phyloP scores from a whole-genome alignment of 257 asterid genomes.

The Leonotis leonurus region DNA sequence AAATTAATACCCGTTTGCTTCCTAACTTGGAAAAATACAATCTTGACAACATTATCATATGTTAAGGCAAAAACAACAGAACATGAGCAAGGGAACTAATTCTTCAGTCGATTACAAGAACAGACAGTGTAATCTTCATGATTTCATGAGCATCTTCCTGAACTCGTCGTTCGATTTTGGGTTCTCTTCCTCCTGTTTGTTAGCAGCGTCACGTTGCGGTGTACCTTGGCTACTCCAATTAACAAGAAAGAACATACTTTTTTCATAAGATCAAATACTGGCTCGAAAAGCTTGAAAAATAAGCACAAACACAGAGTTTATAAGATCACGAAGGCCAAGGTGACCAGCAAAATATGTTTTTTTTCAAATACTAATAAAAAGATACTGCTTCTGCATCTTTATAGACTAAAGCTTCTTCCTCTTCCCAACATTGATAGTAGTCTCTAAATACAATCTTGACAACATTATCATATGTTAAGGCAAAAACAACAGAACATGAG shows the following conservation, averaged over 20 bases:
- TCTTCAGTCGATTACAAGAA: not conserved
- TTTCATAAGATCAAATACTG: not conserved
- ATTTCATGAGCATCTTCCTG: constrained; percentile 71
- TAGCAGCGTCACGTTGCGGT: constrained; percentile 27
- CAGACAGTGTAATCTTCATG: constrained; percentile 14
- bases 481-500: no score
- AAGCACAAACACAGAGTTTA: not conserved
- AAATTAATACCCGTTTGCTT: no score
- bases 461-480: not conserved
- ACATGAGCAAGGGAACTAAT: no score
- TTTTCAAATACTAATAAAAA: not conserved
- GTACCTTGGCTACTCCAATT: constrained; percentile 20
- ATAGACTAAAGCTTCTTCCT: not conserved
- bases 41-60: not conserved
- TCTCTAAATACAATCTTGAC: not conserved
- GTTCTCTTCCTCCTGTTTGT: constrained; percentile 37
- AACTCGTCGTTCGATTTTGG: constrained; percentile 93
- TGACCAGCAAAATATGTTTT: no score
- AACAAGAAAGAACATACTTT: constrained; percentile 6
- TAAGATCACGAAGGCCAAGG: no score
- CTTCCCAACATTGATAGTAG: not conserved
- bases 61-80: no score
- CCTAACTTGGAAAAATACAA: no score
- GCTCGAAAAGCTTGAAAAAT: not conserved
- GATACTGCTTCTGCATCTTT: not conserved